A percentile compares a stretch with the other conserved stretches of the same genome.
phyloP scores from a whole-genome alignment of 441 rosid genomes.

The Manihot esculenta region DNA sequence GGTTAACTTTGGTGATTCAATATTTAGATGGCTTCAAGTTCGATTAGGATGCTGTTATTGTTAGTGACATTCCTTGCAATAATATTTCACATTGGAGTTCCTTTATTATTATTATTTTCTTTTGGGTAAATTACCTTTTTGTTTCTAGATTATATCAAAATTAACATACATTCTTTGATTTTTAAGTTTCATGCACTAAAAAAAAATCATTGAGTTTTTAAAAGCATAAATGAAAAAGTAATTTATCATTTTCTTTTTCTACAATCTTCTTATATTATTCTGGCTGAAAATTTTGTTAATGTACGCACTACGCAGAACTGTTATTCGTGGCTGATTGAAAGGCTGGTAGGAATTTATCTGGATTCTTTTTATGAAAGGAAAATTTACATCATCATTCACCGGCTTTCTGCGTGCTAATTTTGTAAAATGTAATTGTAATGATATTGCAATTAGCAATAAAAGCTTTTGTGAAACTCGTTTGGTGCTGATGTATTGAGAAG shows the following conservation, averaged over 20 bases:
- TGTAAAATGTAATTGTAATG: too few species aligned
- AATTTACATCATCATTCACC: background rate
- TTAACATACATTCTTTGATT: too few species aligned
- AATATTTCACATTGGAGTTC: too few species aligned
- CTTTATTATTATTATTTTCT: too few species aligned
- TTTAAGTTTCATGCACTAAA: too few species aligned
- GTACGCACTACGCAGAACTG: constrained; percentile 12
- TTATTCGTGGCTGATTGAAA: background rate
- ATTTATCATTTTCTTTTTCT: too few species aligned
- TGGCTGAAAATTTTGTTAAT: background rate
- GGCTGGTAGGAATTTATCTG: background rate
- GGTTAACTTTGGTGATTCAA: background rate
- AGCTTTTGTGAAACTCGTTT: too few species aligned
- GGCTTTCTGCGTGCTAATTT: background rate
- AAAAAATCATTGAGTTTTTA: too few species aligned
- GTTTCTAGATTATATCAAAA: too few species aligned
- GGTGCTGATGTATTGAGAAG: background rate
- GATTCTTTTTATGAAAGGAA: background rate
- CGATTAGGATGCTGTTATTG: background rate
- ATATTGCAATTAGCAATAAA: too few species aligned
- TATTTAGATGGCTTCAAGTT: background rate
- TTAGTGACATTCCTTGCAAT: background rate
- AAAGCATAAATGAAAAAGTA: too few species aligned
- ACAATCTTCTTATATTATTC: background rate
- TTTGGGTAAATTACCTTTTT: too few species aligned